Conservation (phyloP, 768 basidiomycete species). For the Tulasnella sp. region DNA sequence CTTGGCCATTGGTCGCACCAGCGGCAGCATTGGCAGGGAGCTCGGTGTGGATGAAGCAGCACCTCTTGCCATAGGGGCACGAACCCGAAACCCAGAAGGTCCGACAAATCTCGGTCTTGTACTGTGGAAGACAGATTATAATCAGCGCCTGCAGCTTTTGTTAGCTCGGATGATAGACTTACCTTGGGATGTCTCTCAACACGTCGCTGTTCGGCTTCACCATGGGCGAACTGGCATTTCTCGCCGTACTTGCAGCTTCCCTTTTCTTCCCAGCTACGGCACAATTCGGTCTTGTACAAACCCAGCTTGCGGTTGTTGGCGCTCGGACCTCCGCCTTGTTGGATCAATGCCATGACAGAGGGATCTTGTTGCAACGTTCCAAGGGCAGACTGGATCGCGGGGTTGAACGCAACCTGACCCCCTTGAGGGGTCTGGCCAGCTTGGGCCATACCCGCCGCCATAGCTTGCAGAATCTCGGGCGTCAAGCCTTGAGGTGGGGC, state of each 20-base stretch:
- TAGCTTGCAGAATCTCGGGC: constrained; percentile 3
- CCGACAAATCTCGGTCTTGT: constrained; percentile 92
- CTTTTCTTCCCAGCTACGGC: constrained; percentile 90
- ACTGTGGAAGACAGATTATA: constrained; percentile 39
- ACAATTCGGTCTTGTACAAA: constrained; percentile 84
- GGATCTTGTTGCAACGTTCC: constrained; percentile 8
- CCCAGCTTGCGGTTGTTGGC: constrained; percentile 88
- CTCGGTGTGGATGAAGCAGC: constrained; percentile 91
- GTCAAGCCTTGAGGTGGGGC: constrained; percentile 11
- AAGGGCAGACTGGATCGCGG: neutral
- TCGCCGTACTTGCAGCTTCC: constrained; percentile 75
- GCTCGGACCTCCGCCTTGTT: constrained; percentile 50
- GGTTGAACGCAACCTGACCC: neutral
- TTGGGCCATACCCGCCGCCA: neutral
- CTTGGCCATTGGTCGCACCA: constrained; percentile 34
- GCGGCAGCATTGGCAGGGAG: constrained; percentile 34
- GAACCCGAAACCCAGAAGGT: constrained; percentile 94
- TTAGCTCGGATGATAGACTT: constrained; percentile 23
- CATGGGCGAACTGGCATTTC: constrained; percentile 92
- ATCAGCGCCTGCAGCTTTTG: constrained; percentile 13
- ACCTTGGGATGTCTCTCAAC: constrained; percentile 89
- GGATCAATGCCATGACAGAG: constrained; percentile 1
- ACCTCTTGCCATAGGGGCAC: constrained; percentile 85
- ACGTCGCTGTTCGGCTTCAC: constrained; percentile 76
- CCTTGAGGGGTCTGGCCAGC: neutral